Conservation (phyloP, 192 early-diverging fungal genomes). For the Diversispora epigaea region DNA sequence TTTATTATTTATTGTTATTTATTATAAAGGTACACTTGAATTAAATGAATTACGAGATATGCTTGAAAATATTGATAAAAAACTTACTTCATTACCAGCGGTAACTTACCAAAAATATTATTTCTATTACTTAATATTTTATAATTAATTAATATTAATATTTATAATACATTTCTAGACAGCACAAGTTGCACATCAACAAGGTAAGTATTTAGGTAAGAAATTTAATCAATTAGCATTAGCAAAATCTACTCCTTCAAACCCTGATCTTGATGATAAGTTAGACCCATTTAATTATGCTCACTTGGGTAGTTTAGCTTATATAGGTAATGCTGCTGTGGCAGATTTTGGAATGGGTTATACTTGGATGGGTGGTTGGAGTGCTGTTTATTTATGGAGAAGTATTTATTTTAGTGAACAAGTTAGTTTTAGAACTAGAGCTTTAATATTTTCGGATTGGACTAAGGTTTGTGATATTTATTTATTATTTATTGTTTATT, state of each 20-base stretch:
- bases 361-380: constrained; percentile 52
- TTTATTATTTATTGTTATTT: too few species aligned
- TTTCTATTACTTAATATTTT: neutral
- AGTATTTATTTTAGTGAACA: constrained; percentile 58
- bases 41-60: constrained; percentile 50
- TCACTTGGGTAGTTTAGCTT: constrained; percentile 67
- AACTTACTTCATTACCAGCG: constrained; percentile 52
- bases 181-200: constrained; percentile 58
- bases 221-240: constrained; percentile 43
- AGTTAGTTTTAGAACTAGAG: constrained; percentile 44
- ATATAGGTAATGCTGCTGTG: constrained; percentile 62
- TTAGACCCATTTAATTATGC: constrained; percentile 59
- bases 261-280: constrained; percentile 13
- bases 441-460: constrained; percentile 45
- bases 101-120: constrained; percentile 36
- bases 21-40: constrained; percentile 43
- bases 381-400: constrained; percentile 59
- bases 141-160: constrained; percentile 9
- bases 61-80: constrained; percentile 54
- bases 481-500: neutral
- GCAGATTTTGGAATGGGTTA: constrained; percentile 50
- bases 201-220: constrained; percentile 51
- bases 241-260: neutral
- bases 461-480: constrained; percentile 33
- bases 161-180: constrained; percentile 40